Evolutionary conservation across 1,284 basidiomycete genomes (phyloP).

Genomic region (Ganoderma meredithae): DNA sequence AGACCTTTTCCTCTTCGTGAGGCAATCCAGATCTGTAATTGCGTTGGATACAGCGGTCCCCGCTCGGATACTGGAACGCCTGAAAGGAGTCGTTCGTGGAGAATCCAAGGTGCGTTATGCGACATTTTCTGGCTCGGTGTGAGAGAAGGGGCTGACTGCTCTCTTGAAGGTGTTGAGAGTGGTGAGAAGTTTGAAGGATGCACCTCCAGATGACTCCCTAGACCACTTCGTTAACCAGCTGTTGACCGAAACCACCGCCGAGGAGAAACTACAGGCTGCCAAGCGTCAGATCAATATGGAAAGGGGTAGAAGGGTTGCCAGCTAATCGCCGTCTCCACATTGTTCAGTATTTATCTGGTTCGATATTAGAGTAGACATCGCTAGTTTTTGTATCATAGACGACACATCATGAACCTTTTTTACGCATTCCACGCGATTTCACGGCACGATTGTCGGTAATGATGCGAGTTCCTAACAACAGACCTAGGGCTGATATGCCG

Average conservation of each 20-base stretch:
- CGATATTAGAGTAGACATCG: background rate
- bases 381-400: background rate
- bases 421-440: background rate
- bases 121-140: background rate
- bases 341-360: background rate
- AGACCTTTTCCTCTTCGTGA: slow-evolving; percentile 70
- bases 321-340: slow-evolving; percentile 13
- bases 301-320: slow-evolving; percentile 35
- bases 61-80: slow-evolving; percentile 54
- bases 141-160: background rate
- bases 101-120: slow-evolving; percentile 58
- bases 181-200: slow-evolving; percentile 55
- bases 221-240: slow-evolving; percentile 58
- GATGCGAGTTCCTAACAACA: slow-evolving; percentile 81
- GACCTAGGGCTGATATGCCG: slow-evolving; percentile 79
- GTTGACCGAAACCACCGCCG: slow-evolving; percentile 64
- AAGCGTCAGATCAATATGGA: slow-evolving; percentile 47
- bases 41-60: slow-evolving; percentile 61
- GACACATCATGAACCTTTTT: slow-evolving; percentile 7
- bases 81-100: slow-evolving; percentile 53
- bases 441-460: slow-evolving; percentile 23
- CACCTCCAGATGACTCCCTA: slow-evolving; percentile 51
- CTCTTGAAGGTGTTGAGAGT: slow-evolving; percentile 56
- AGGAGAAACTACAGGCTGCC: slow-evolving; percentile 64
- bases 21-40: slow-evolving; percentile 60